Base-by-base conservation (phyloP, 2,329 filamentous ascomycete species). In the Penicillium sp. region DNA sequence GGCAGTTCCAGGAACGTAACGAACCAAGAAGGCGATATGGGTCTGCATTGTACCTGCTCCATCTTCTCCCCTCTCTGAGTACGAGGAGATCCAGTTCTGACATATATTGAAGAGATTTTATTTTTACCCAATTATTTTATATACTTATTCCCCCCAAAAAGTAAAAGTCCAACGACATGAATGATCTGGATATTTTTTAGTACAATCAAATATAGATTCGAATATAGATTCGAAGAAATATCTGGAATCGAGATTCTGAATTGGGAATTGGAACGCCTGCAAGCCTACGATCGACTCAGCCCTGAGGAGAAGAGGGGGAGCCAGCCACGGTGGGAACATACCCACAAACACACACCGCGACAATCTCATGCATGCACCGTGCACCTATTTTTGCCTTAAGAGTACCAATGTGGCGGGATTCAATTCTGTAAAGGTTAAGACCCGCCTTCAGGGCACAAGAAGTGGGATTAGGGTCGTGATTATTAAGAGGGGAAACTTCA, bases 351-450 rank as follows among this genome's bases (percentile, higher is more conserved):
- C 15, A 42, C 23, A 41, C 25, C 33, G 36, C 29, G 49, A 53
- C 27, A 48, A 41, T 48, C 35, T 25, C 38, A 31, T 57, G 49
- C 49, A 23, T 25, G 54, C 49, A 53, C 31, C 5, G n/a, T 25
- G 42, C 19, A 33, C 25, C 36, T 5, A 38, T 21, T 13, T 36
- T 43, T 21, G 29, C 19, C 5, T 5, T 55, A 35, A 35, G 19
- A 51, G 33, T 33, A 55, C 59, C 59, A 59, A 49, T 58, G 35
- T 50, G 49, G 53, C 43, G 59, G 61, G 33, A 57, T 25, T 17
- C 17, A 36, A 25, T 49, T 33, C 21, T 41, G 33, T 31, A 45
- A 27, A 44, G 47, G 55, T 42, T 36, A 49, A 39, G 44, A 42
- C 58, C 50, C 38, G 29, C 12, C 12, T 33, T 33, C 12, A 13